Evolutionary conservation across 2,329 filamentous ascomycete species (phyloP).

Genomic region (Drechslerella dactyloides): DNA sequence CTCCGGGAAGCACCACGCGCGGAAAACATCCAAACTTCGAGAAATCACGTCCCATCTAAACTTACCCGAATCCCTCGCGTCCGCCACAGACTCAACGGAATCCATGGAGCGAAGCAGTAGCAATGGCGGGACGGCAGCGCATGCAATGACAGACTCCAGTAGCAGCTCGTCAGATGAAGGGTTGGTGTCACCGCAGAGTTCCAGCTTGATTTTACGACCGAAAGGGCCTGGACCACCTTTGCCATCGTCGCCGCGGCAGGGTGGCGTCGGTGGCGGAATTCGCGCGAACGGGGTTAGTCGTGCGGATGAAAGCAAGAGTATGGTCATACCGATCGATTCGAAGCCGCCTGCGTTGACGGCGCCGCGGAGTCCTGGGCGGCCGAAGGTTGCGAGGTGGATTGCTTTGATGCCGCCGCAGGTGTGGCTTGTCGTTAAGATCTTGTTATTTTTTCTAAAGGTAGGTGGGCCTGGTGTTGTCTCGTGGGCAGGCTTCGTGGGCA

Average conservation of each 20-base stretch:
- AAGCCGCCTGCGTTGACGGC: slow-evolving; percentile 33
- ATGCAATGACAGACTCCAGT: slow-evolving; percentile 25
- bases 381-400: slow-evolving; percentile 21
- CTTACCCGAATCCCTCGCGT: slow-evolving; percentile 23
- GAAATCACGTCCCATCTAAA: slow-evolving; percentile 39
- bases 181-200: slow-evolving; percentile 29
- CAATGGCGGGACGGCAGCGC: slow-evolving; percentile 3
- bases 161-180: slow-evolving; percentile 21
- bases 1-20: slow-evolving; percentile 29
- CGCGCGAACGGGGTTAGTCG: neutral
- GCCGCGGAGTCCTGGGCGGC: slow-evolving; percentile 8
- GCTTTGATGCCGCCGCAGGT: slow-evolving; percentile 31
- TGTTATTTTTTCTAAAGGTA: slow-evolving; percentile 41
- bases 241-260: slow-evolving; percentile 13
- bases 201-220: slow-evolving; percentile 41
- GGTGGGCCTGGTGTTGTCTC: too few relatives aligned
- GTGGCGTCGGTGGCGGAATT: neutral
- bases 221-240: slow-evolving; percentile 10
- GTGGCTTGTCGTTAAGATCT: slow-evolving; percentile 35
- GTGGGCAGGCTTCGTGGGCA: too few relatives aligned
- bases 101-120: slow-evolving; percentile 9
- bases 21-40: slow-evolving; percentile 36
- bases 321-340: slow-evolving; percentile 25
- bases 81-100: neutral
- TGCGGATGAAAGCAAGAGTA: slow-evolving; percentile 15